Evolutionary conservation across 1,139 yeast species (phyloP).

Genomic region (Saccharomyces pastorianus): DNA sequence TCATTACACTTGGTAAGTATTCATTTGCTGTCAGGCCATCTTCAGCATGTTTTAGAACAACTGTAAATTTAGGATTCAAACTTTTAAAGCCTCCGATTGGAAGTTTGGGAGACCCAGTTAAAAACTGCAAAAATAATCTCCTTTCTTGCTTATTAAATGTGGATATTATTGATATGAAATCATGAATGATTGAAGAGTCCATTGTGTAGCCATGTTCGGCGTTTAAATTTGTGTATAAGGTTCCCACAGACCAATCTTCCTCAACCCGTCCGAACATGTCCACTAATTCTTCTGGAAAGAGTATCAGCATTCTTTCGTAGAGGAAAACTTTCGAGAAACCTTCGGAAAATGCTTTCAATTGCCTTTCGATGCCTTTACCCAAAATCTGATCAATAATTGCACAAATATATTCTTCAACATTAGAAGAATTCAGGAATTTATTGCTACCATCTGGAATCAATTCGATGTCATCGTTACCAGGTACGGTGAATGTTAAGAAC

Average conservation of each 20-base stretch:
- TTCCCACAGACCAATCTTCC: conserved; percentile 78
- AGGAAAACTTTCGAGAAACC: conserved; percentile 88
- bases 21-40: conserved; percentile 63
- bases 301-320: conserved; percentile 58
- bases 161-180: conserved; percentile 53
- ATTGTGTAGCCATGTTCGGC: conserved; percentile 89
- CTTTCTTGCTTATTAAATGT: conserved; percentile 48
- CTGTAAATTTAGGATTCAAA: conserved; percentile 74
- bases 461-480: conserved; percentile 58
- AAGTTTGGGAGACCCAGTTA: conserved; percentile 87
- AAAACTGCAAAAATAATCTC: conserved; percentile 71
- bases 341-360: conserved; percentile 59
- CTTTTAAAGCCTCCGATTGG: conserved; percentile 93
- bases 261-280: conserved; percentile 64
- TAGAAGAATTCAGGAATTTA: conserved; percentile 39
- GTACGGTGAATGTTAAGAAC: conserved; percentile 59
- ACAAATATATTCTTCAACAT: conserved; percentile 51
- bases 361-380: conserved; percentile 56
- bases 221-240: conserved; percentile 52
- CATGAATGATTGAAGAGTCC: conserved; percentile 57
- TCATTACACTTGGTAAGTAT: conserved; percentile 94
- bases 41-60: conserved; percentile 75
- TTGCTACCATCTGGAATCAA: conserved; percentile 50
- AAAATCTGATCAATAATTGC: conserved; percentile 55
- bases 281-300: conserved; percentile 65